A percentile compares a stretch with the other conserved stretches of the same genome.
Evolutionary conservation across 1,139 yeast species (phyloP).

Genomic region (Taphrina sp.): DNA sequence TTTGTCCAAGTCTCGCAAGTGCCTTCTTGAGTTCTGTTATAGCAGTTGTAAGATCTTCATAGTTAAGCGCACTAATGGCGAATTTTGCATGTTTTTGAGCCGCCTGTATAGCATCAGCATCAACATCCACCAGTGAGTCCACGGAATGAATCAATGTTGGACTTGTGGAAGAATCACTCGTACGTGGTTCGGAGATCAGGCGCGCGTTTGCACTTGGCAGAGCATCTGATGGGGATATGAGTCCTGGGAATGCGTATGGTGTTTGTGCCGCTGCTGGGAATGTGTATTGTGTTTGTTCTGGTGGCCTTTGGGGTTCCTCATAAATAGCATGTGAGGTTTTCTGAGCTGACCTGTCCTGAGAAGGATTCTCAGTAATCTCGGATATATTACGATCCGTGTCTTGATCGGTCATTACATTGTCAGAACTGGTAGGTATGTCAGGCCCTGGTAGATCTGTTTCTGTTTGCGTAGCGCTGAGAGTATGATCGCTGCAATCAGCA

Average conservation of each 20-base stretch:
- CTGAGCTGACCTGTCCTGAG: not conserved
- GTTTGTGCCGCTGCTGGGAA: conserved; percentile 30
- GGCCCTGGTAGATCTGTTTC: not conserved
- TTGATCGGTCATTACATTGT: not conserved
- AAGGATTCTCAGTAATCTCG: not conserved
- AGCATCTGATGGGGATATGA: conserved; percentile 12
- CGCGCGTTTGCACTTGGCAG: conserved; percentile 37
- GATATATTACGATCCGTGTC: not conserved
- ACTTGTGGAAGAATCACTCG: conserved; percentile 36
- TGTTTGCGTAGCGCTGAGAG: not conserved
- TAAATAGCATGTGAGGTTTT: not conserved
- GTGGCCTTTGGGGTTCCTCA: not conserved
- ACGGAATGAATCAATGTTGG: conserved; percentile 43
- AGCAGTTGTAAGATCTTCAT: conserved; percentile 84
- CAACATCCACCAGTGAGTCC: conserved; percentile 54
- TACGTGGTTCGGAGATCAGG: conserved; percentile 35
- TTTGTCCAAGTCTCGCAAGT: conserved; percentile 43
- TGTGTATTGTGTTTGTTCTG: conserved; percentile 31
- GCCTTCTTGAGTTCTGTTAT: conserved; percentile 69
- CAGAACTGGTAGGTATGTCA: not conserved
- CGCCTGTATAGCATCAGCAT: conserved; percentile 60
- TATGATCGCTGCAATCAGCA: no score
- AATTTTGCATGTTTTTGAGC: conserved; percentile 86
- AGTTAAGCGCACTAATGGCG: conserved; percentile 90
- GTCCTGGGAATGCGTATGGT: conserved; percentile 11